These are phyloP conservation scores for Pilobolus umbonatus DNA, from an alignment of 192 early-diverging fungal genomes.

Conservation along the genomic window DNA sequence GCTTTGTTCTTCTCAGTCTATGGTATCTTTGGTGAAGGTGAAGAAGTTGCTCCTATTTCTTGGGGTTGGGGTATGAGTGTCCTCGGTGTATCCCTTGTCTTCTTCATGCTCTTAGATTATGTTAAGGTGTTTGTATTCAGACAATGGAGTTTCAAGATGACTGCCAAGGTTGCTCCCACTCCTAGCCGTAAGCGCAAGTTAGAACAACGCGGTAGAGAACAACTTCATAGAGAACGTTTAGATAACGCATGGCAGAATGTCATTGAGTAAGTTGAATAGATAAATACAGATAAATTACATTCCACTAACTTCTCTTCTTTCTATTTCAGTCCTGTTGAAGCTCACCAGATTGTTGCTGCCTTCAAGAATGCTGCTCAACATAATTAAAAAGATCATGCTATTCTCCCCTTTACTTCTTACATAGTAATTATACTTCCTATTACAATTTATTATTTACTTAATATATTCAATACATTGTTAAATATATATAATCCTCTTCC, in stretches of 20 bases:
- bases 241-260: slow-evolving; percentile 37
- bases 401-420: neutral
- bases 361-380: slow-evolving; percentile 14
- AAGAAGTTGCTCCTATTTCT: slow-evolving; percentile 58
- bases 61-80: slow-evolving; percentile 70
- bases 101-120: slow-evolving; percentile 80
- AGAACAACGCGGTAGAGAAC: slow-evolving; percentile 33
- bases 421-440: too few species aligned
- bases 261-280: slow-evolving; percentile 22
- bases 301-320: neutral
- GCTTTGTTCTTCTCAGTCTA: slow-evolving; percentile 79
- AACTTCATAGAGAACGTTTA: slow-evolving; percentile 49
- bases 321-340: slow-evolving; percentile 19
- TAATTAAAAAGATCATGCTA: neutral
- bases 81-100: slow-evolving; percentile 71
- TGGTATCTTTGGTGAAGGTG: slow-evolving; percentile 57
- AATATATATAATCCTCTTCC: neutral
- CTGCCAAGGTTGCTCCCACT: slow-evolving; percentile 79
- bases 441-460: neutral
- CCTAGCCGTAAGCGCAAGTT: slow-evolving; percentile 58
- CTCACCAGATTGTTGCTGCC: slow-evolving; percentile 19
- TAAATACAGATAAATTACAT: too few species aligned
- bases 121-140: slow-evolving; percentile 89
- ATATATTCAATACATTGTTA: neutral
- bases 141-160: slow-evolving; percentile 86